phyloP scores from a whole-genome alignment of 352 stramenopile species.

The Labyrinthula sp. region DNA sequence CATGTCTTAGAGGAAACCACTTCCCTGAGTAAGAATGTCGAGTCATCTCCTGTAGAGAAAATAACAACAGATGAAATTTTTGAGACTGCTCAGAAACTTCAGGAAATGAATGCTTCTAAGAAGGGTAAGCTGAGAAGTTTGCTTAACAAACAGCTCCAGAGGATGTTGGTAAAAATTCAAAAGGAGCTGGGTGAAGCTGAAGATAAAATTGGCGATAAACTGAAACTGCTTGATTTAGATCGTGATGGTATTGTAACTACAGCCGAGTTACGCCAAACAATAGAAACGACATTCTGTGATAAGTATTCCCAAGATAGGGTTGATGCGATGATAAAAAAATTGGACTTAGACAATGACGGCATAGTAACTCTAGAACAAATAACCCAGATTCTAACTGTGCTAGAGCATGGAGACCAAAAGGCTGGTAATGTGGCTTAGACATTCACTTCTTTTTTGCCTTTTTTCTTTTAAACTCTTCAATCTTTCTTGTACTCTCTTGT shows the following conservation, averaged over 20 bases:
- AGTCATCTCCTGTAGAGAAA: not conserved
- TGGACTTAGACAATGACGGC: constrained; percentile 66
- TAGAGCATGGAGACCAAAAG: no score
- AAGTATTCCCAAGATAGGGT: constrained; percentile 77
- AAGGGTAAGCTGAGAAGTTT: constrained; percentile 10
- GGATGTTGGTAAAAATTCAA: constrained; percentile 56
- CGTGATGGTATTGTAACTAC: constrained; percentile 73
- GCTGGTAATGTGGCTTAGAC: no score
- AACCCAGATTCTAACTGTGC: constrained; percentile 11
- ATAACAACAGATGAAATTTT: constrained; percentile 3
- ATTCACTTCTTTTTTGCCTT: no score
- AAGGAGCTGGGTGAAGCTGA: constrained; percentile 68
- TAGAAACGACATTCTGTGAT: constrained; percentile 78
- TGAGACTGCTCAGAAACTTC: not conserved
- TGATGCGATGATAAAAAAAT: constrained; percentile 69
- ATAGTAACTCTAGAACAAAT: constrained; percentile 73
- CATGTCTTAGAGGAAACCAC: constrained; percentile 1
- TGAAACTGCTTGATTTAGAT: constrained; percentile 91
- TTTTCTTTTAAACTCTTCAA: no score
- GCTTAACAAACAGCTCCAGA: constrained; percentile 48
- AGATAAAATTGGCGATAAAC: constrained; percentile 79
- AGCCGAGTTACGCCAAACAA: constrained; percentile 78
- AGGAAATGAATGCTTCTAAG: constrained; percentile 1
- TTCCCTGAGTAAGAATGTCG: constrained; percentile 10
- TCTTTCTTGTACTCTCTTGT: no score